Evolutionary conservation across 2,329 filamentous ascomycete species (phyloP), one percentile per base, ranked within the genome.

Genomic region (Colletotrichum tropicale): DNA sequence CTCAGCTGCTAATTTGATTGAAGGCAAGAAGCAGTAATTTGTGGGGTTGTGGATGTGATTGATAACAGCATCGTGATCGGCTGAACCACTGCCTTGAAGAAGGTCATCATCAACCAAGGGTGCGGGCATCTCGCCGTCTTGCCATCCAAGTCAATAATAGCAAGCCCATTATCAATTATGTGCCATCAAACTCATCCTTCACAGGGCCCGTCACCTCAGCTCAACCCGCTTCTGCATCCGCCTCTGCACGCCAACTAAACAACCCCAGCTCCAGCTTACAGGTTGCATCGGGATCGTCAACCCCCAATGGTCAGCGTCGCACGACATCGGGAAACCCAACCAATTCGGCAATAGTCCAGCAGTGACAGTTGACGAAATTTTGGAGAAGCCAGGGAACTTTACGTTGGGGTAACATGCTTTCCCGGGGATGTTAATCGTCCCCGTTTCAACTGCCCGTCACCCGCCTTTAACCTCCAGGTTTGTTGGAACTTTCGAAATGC

Each of bases 1-100:
- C 0, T 52, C 43, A 21, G n/a, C 6, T 52, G 2, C 5, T 21
- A 0, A 2, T 52, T 52, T 4, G 6, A 52, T 21, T 4, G 43
- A 21, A 21, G 43, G 10, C 6, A 3, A 52, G 43, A 52, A 24
- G n/a, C 10, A 52, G 21, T 13, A 5, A 13, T 52, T 21, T 52
- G 43, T 52, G n/a, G 43, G 43, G n/a, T 24, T 52, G n/a, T 13
- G 10, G 10, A 4, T 7, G 43, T 1, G n/a, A 48, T 48, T 48
- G 43, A 21, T 48, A 7, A 21, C 43, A 48, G 9, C 43, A 52
- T 21, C 43, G 1, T 13, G 10, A 52, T 10, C 0, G 43, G 43
- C 12, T 52, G 43, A 52, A 24, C 10, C 43, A 3, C 12, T 52
- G 43, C n/a, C 43, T 52, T 52, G 43, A 52, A 52, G 43, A 52